These are phyloP conservation scores for Pochonia chlamydosporia DNA, from an alignment of 2,329 filamentous ascomycete genomes.

Conservation along the genomic window DNA sequence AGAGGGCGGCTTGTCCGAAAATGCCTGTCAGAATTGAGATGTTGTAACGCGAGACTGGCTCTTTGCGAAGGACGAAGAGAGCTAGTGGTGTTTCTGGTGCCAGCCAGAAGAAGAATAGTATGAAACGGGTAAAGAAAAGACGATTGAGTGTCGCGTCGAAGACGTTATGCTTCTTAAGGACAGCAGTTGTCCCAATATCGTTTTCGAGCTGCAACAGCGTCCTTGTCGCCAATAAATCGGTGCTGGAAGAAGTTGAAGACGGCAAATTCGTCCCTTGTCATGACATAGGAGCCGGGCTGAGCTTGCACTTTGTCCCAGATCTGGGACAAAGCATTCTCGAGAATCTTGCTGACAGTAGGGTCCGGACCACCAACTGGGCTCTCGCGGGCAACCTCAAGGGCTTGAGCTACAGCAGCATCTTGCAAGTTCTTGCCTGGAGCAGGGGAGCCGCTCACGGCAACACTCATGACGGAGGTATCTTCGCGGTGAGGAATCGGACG, in stretches of 20 bases:
- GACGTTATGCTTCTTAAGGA: slow-evolving; percentile 19
- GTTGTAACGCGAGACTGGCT: no score
- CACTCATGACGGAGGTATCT: slow-evolving; percentile 11
- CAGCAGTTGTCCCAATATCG: slow-evolving; percentile 47
- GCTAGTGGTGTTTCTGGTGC: no score
- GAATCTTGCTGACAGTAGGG: slow-evolving; percentile 53
- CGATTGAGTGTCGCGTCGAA: no score
- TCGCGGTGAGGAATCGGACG: slow-evolving; percentile 17
- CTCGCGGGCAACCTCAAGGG: slow-evolving; percentile 71
- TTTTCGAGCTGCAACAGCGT: slow-evolving; percentile 41
- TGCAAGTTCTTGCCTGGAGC: slow-evolving; percentile 16
- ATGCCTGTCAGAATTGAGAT: no score
- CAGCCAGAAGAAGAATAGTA: no score
- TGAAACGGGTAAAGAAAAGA: no score
- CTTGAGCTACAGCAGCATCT: slow-evolving; percentile 51
- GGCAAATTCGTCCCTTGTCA: slow-evolving; percentile 72
- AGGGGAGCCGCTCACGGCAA: slow-evolving; percentile 5
- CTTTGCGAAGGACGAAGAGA: no score
- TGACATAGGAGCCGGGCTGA: slow-evolving; percentile 63
- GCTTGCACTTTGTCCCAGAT: slow-evolving; percentile 64
- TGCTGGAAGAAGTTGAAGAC: slow-evolving; percentile 81
- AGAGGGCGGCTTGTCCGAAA: no score
- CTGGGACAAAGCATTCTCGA: slow-evolving; percentile 57
- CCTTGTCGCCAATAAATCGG: slow-evolving; percentile 51
- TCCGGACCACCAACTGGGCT: slow-evolving; percentile 61